Evolutionary conservation across 768 basidiomycete species (phyloP), one percentile per base, ranked within the genome.

Genomic region (Collybia nuda): DNA sequence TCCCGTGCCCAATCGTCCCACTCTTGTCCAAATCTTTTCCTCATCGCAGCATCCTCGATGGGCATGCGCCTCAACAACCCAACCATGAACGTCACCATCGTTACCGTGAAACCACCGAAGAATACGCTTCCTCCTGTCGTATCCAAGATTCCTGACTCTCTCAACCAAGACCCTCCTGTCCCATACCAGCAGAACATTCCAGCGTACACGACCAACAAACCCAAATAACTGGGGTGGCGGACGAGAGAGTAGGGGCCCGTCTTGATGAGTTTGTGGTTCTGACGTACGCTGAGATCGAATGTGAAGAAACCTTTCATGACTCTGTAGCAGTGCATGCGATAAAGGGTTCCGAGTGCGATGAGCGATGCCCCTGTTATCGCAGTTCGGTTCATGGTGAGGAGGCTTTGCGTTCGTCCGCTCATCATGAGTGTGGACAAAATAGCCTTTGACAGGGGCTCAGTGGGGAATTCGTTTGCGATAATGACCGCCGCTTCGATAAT

Each of bases 271-370:
- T 38, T 26, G 39, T 54, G 53, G n/a, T 46, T 32, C 15, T 45
- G 19, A 5, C 42, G 38, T n/a, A 54, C 28, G 19, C 37, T 41
- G 11, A 54, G 22, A n/a, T 50, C 40, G 22, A 54, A 50, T 6
- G 53, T 54, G 28, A 72, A 75, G 28, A 67, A 56, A 11, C 55
- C 43, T 12, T 69, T 70, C 23, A 76, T 62, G 8, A 56, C 55
- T 14, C 56, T 66, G 55, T 68, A 76, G 51, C 70, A 76, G 48
- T 57, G 58, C 11, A 69, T 29, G 18, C 74, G 74, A 4, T 76
- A 54, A 2, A 62, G 32, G 3, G 63, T 48, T 7, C 72, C 75
- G 19, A 56, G 47, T 8, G 66, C 22, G 1, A 64, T 61, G 11
- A 68, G 6, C 24, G 61, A 14, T 15, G 61, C 51, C 6, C 73